Conservation (phyloP, 139 green algal species). For the Micractinium conductrix region DNA sequence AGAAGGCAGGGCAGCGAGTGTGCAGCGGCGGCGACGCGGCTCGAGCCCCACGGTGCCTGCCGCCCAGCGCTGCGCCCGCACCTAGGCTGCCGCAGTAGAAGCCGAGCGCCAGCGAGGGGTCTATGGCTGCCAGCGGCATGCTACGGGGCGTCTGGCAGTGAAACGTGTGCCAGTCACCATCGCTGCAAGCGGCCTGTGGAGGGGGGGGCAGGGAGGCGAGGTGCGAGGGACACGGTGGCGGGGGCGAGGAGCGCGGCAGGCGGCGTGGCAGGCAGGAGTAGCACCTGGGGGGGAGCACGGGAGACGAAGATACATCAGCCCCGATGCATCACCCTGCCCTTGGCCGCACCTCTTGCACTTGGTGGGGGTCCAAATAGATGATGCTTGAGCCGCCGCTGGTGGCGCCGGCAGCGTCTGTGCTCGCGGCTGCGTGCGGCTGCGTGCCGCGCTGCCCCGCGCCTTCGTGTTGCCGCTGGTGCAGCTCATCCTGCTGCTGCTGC, state of each 20-base stretch:
- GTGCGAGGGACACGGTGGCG: background rate
- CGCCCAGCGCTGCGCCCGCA: background rate
- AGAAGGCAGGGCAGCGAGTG: background rate
- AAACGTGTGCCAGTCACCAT: constrained; percentile 44
- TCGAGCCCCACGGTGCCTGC: background rate
- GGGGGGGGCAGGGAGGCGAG: background rate
- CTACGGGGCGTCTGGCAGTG: constrained; percentile 48
- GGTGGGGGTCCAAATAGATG: constrained; percentile 53
- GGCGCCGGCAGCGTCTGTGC: background rate
- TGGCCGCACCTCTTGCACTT: constrained; percentile 43
- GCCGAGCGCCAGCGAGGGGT: constrained; percentile 88
- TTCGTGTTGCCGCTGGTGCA: background rate
- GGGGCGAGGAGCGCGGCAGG: background rate
- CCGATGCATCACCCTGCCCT: too few species aligned
- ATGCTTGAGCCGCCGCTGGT: background rate
- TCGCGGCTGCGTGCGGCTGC: background rate
- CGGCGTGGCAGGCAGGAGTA: background rate
- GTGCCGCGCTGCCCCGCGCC: background rate
- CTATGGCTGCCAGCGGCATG: constrained; percentile 73
- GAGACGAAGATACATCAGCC: too few species aligned
- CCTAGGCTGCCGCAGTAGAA: constrained; percentile 75
- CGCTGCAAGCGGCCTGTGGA: constrained; percentile 29
- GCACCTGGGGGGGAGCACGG: background rate
- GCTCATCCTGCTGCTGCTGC: background rate
- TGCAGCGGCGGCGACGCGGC: too few species aligned